Evolutionary conservation across 805 yeast species (phyloP), one percentile per base, ranked within the genome.

Genomic region (Komagataella pseudopastoris): DNA sequence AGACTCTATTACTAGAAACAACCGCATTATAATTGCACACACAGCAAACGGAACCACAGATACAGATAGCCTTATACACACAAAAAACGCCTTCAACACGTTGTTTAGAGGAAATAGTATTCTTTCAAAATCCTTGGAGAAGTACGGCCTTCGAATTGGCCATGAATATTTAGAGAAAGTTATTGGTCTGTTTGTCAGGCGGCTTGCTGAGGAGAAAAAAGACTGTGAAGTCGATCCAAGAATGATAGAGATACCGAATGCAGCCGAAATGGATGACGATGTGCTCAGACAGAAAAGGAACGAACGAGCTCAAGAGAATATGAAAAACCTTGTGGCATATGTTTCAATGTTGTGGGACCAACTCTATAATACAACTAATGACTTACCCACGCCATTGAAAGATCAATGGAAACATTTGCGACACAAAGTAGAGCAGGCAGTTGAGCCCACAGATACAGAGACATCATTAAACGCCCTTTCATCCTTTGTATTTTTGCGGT

Each of bases 91-190:
- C 3, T 75, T 77, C 56, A 82, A 78, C 55, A 75, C 87, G 0
- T 62, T 88, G 14, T 91, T 91, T 60, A 73, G 99, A 57, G 96
- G 96, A 0, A 85, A 88, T 52, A 81, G 96, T 1, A 72, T 91
- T 4, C 71, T 93, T 54, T 83, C 96, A 0, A 87, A 87, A 61
- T 75, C 96, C 0, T 63, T 90, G 51, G 99, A 91, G 59, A 73
- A 77, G 53, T 88, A 81, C 60, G 82, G 85, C 61, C 72, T 83
- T 45, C 70, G 91, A 59, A 72, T 84, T 17, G 98, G 98, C 0
- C 83, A 78, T 54, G 89, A 83, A 54, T 88, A 87, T 60, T 63
- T 93, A 39, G 85, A 83, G 52, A 76, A 76, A 56, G 79, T 86
- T 3, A 73, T 91, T 51, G 89, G 93, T 0, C 74, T 74, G n/a